Evolutionary conservation across 2,329 filamentous ascomycete species (phyloP).

Genomic region (Pyrenophora seminiperda): DNA sequence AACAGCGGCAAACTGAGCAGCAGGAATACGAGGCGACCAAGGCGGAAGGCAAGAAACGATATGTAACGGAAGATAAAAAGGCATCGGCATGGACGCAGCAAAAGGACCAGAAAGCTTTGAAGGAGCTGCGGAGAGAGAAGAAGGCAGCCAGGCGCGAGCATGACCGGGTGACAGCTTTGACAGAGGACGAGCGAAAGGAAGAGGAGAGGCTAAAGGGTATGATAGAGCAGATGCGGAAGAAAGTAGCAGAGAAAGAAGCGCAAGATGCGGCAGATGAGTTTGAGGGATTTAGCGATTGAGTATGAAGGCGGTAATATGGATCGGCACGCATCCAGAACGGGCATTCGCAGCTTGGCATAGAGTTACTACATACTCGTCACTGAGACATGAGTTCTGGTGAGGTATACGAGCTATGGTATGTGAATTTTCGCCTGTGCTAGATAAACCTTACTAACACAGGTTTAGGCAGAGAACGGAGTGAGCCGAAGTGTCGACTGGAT

Average conservation of each 20-base stretch:
- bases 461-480: no score
- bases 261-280: constrained; percentile 38
- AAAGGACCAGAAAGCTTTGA: constrained; percentile 40
- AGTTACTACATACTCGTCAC: no score
- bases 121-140: constrained; percentile 43
- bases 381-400: no score
- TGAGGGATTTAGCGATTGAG: constrained; percentile 44
- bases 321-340: no score
- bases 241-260: constrained; percentile 33
- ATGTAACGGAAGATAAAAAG: constrained; percentile 34
- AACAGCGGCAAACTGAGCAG: constrained; percentile 46
- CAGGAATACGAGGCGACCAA: constrained; percentile 27
- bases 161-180: constrained; percentile 33
- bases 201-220: constrained; percentile 43
- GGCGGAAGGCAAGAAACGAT: constrained; percentile 31
- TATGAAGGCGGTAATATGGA: no score
- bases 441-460: no score
- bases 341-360: no score
- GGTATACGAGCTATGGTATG: no score
- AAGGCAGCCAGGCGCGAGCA: constrained; percentile 41
- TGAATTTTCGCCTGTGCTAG: no score
- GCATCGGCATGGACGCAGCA: constrained; percentile 46
- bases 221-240: constrained; percentile 36
- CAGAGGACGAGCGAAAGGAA: constrained; percentile 39
- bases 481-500: no score